phyloP scores from a whole-genome alignment of 1,139 yeast genomes.

The Cylindricascospora bacillispora region DNA sequence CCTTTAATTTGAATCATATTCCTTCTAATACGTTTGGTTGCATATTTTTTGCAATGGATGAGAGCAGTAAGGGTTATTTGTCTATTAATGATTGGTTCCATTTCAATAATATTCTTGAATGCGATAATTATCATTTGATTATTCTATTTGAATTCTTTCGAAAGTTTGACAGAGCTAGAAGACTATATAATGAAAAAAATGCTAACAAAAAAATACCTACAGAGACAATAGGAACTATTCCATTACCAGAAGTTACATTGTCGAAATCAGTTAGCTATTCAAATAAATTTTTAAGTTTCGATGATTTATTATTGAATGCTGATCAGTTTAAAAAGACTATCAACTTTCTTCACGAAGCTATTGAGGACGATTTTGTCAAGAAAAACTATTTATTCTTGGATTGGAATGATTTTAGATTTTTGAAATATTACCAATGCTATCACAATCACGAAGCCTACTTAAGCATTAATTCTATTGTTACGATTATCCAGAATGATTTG shows the following conservation, averaged over 20 bases:
- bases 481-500: conserved; percentile 28
- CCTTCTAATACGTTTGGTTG: conserved; percentile 32
- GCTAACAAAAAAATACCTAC: conserved; percentile 5
- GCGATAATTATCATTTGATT: conserved; percentile 47
- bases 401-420: conserved; percentile 25
- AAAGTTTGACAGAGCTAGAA: conserved; percentile 26
- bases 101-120: conserved; percentile 42
- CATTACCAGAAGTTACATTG: conserved; percentile 1
- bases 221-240: conserved; percentile 1
- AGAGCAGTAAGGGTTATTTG: conserved; percentile 48
- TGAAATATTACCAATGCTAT: conserved; percentile 19
- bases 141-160: conserved; percentile 39
- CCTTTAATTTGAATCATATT: conserved; percentile 24
- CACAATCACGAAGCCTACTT: conserved; percentile 15
- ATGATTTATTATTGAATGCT: conserved; percentile 24
- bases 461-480: conserved; percentile 25
- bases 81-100: conserved; percentile 47
- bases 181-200: conserved; percentile 2
- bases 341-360: conserved; percentile 24
- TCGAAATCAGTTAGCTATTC: conserved; percentile 29
- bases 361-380: conserved; percentile 21
- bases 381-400: conserved; percentile 22
- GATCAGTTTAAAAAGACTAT: conserved; percentile 25
- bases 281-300: conserved; percentile 29
- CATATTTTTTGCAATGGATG: conserved; percentile 54